These are phyloP conservation scores for Oropetium thomaeum DNA, from an alignment of 176 grass and related monocot species.

Conservation along the genomic window DNA sequence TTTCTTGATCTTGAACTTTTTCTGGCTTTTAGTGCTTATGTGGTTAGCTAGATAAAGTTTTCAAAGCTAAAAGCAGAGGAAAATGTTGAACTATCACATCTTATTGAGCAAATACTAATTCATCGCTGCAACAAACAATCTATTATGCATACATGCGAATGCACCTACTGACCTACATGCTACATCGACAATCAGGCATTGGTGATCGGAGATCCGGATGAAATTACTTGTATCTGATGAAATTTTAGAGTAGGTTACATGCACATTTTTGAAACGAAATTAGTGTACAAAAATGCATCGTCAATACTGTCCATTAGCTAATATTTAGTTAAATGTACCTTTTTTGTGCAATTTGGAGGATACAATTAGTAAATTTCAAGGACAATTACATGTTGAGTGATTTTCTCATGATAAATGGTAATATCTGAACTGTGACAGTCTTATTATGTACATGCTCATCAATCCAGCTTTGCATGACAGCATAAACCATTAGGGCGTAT, in stretches of 20 bases:
- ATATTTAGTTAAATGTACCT: not conserved
- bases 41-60: not conserved
- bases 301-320: not conserved
- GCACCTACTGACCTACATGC: too few species aligned
- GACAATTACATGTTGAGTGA: not conserved
- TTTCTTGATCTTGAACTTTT: not conserved
- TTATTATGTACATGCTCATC: not conserved
- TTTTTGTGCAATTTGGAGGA: not conserved
- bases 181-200: not conserved
- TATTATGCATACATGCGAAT: not conserved
- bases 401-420: not conserved
- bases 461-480: not conserved
- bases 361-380: not conserved
- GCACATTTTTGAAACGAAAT: not conserved
- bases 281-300: not conserved
- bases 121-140: not conserved
- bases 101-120: not conserved
- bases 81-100: not conserved
- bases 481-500: not conserved
- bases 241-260: not conserved
- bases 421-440: not conserved
- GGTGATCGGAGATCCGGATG: not conserved
- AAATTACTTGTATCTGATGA: not conserved
- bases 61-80: not conserved
- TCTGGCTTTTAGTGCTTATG: constrained; percentile 2